phyloP scores from a whole-genome alignment of 768 basidiomycete species.

The Kwoniella heveanensis region DNA sequence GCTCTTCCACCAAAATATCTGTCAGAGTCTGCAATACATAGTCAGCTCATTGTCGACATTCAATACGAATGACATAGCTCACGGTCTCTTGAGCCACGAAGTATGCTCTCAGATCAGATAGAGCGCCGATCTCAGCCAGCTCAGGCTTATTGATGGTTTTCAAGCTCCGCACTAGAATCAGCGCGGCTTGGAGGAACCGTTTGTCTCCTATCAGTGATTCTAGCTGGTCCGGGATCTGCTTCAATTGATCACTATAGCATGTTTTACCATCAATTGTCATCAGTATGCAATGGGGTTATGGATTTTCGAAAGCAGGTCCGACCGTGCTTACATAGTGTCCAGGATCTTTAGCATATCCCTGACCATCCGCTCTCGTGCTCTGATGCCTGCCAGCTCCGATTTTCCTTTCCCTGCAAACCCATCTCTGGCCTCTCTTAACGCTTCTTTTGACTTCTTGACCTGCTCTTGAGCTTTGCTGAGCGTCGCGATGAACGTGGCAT shows the following conservation, averaged over 20 bases:
- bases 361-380: constrained; percentile 83
- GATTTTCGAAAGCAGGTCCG: too few species aligned
- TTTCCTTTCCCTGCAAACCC: constrained; percentile 63
- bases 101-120: constrained; percentile 83
- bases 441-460: constrained; percentile 68
- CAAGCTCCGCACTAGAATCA: constrained; percentile 79
- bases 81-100: constrained; percentile 83
- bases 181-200: constrained; percentile 81
- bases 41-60: neutral
- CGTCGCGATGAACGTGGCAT: constrained; percentile 73
- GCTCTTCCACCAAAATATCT: constrained; percentile 91
- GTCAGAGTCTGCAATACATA: constrained; percentile 68
- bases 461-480: constrained; percentile 74
- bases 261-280: too few species aligned
- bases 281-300: too few species aligned
- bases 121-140: constrained; percentile 92
- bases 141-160: constrained; percentile 90
- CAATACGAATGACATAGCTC: constrained; percentile 50
- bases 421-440: constrained; percentile 76
- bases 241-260: constrained; percentile 81
- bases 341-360: constrained; percentile 94
- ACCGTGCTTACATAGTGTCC: constrained; percentile 78
- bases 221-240: constrained; percentile 83
- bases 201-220: constrained; percentile 97
- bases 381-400: constrained; percentile 59